Evolutionary conservation across 2,329 filamentous ascomycete species (phyloP).

Genomic region (Lasiodiplodia theobromae): DNA sequence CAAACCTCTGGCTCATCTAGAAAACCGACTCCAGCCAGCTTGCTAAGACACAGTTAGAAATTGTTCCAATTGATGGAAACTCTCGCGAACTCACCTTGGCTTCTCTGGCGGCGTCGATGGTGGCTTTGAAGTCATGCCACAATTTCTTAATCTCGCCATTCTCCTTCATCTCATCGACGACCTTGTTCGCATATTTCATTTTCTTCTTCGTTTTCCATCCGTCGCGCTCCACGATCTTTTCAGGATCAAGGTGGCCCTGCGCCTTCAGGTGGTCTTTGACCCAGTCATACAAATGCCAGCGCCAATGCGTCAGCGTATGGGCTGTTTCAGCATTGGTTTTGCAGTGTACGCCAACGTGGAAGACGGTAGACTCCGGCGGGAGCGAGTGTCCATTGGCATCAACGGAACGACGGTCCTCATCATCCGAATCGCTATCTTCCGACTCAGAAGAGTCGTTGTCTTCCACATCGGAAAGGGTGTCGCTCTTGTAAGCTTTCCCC

Average conservation of each 20-base stretch:
- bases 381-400: conserved; percentile 58
- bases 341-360: conserved; percentile 64
- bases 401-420: conserved; percentile 51
- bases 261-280: conserved; percentile 68
- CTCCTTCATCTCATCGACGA: conserved; percentile 70
- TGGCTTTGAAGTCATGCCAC: conserved; percentile 70
- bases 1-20: neutral
- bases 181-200: conserved; percentile 66
- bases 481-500: conserved; percentile 70
- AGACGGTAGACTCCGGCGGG: conserved; percentile 54
- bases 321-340: conserved; percentile 71
- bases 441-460: conserved; percentile 37
- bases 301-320: conserved; percentile 79
- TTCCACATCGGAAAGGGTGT: conserved; percentile 69
- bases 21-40: conserved; percentile 13
- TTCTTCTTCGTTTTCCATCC: conserved; percentile 66
- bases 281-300: conserved; percentile 74
- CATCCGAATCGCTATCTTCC: conserved; percentile 40
- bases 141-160: conserved; percentile 66
- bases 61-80: no score
- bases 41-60: conserved; percentile 10
- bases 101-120: conserved; percentile 65
- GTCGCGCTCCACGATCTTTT: conserved; percentile 67
- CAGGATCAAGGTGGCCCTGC: conserved; percentile 64
- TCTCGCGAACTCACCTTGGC: conserved; percentile 20